Percentiles rank a stretch among this genome's conserved stretches.
phyloP scores from a whole-genome alignment of 805 yeast genomes.

The Candida lessepsii region DNA sequence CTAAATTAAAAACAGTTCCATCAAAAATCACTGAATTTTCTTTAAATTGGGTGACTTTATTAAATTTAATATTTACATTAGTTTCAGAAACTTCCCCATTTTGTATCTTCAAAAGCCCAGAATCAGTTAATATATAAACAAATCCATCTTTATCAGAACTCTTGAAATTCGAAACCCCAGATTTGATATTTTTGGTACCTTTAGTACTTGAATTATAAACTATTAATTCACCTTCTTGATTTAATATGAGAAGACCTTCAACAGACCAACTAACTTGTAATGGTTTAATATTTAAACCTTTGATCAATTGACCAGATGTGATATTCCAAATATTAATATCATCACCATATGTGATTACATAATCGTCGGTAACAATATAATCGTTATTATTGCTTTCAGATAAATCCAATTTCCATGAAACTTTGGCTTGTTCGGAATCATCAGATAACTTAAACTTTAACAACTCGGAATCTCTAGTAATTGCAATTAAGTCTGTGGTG shows the following conservation, averaged over 20 bases:
- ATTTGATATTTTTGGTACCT: not conserved
- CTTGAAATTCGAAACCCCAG: conserved; percentile 9
- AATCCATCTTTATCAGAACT: conserved; percentile 6
- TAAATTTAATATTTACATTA: conserved; percentile 7
- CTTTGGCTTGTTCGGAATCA: not conserved
- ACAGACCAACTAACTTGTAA: not conserved
- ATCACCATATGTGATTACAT: conserved; percentile 3
- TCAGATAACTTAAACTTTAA: conserved; percentile 1
- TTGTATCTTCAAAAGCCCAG: conserved; percentile 5
- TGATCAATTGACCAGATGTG: conserved; percentile 6
- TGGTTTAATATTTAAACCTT: not conserved
- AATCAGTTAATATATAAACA: conserved; percentile 11
- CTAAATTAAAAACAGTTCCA: conserved; percentile 37
- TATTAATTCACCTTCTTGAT: not conserved
- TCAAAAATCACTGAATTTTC: conserved; percentile 72
- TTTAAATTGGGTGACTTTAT: conserved; percentile 60
- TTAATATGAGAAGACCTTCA: conserved; percentile 10
- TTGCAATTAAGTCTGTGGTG: conserved; percentile 2
- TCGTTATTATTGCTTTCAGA: not conserved
- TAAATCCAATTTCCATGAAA: conserved; percentile 12
- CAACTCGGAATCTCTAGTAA: conserved; percentile 7
- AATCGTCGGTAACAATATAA: not conserved
- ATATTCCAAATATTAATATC: conserved; percentile 7
- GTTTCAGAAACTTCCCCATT: not conserved
- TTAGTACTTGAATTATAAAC: not conserved